A percentile compares a stretch with the other conserved stretches of the same genome.
phyloP scores from a whole-genome alignment of 768 basidiomycete species.

The Rhodosporidiobolus sp. region DNA sequence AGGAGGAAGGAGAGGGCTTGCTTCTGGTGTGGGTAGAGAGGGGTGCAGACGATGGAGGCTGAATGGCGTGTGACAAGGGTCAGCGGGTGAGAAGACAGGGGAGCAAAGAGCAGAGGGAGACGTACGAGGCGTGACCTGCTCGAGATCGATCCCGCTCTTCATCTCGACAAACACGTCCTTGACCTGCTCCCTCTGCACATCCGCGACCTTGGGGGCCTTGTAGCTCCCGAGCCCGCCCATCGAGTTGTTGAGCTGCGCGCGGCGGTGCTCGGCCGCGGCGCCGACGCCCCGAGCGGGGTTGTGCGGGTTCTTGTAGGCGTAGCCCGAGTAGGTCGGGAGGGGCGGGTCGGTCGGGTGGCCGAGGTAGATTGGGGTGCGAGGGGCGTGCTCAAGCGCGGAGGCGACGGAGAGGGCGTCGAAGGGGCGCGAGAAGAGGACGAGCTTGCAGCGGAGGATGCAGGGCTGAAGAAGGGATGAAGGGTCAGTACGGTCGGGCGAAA shows the following conservation, averaged over 20 bases:
- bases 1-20: constrained; percentile 93
- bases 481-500: too few species aligned
- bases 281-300: constrained; percentile 48
- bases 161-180: constrained; percentile 89
- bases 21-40: constrained; percentile 94
- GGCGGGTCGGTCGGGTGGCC: constrained; percentile 61
- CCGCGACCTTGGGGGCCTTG: constrained; percentile 50
- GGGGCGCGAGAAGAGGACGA: constrained; percentile 90
- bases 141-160: constrained; percentile 78
- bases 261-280: constrained; percentile 41
- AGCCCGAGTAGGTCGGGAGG: constrained; percentile 60
- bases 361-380: constrained; percentile 59
- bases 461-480: constrained; percentile 54
- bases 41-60: constrained; percentile 65
- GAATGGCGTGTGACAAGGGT: constrained; percentile 55
- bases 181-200: constrained; percentile 58
- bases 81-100: constrained; percentile 20
- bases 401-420: constrained; percentile 83
- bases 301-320: constrained; percentile 85
- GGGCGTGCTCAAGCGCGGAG: constrained; percentile 64
- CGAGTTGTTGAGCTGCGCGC: constrained; percentile 51
- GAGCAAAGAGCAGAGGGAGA: constrained; percentile 38
- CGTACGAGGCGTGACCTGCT: constrained; percentile 80
- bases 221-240: constrained; percentile 52
- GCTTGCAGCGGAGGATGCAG: constrained; percentile 74